Evolutionary conservation across 1,139 yeast genomes (phyloP).

Genomic region (Magnusiomyces suaveolens): DNA sequence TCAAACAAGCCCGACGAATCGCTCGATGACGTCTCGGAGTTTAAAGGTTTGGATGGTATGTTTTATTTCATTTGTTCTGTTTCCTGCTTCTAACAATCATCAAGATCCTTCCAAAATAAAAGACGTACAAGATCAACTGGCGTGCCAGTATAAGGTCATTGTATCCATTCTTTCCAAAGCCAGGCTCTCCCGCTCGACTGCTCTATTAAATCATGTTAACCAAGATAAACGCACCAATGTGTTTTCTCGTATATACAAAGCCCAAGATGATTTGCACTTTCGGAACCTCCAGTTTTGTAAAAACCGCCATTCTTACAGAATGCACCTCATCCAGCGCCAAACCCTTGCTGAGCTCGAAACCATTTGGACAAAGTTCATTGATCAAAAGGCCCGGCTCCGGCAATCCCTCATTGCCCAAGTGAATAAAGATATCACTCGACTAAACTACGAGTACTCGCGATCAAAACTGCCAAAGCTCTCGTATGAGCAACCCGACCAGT

Average conservation of each 20-base stretch:
- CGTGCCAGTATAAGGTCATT: background rate
- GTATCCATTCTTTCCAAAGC: background rate
- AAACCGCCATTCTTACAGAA: background rate
- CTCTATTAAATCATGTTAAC: background rate
- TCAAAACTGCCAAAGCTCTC: background rate
- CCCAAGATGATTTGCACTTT: background rate
- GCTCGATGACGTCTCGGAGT: too few species aligned
- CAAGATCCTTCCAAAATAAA: slow-evolving; percentile 1
- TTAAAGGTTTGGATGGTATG: background rate
- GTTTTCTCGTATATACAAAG: background rate
- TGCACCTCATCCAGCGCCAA: background rate
- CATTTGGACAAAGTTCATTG: background rate
- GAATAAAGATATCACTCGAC: background rate
- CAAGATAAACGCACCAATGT: background rate
- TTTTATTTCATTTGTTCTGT: background rate
- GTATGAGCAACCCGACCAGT: background rate
- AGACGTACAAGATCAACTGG: background rate
- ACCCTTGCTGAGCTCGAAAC: background rate
- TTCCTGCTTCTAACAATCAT: too few species aligned
- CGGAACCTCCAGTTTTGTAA: background rate
- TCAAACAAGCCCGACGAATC: too few species aligned
- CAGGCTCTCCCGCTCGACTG: background rate
- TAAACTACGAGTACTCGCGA: slow-evolving; percentile 2
- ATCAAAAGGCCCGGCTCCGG: background rate
- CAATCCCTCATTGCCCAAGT: background rate